Conservation (phyloP, 441 rosid genomes). For the Viola pubescens region DNA sequence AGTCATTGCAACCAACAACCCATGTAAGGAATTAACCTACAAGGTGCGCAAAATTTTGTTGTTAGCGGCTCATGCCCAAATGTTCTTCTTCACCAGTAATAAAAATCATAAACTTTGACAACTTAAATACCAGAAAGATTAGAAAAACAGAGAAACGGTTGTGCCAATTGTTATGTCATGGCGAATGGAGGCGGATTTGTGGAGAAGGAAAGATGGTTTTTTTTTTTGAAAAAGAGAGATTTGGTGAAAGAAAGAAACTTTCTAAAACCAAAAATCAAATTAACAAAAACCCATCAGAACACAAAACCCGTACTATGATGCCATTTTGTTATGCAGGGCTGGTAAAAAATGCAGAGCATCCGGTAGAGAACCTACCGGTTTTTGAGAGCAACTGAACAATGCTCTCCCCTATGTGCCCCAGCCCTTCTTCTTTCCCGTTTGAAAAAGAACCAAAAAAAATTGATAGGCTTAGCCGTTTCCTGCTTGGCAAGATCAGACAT, state of each 20-base stretch:
- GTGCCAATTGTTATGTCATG: constrained; percentile 27
- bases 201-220: constrained; percentile 22
- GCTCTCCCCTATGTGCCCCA: constrained; percentile 38
- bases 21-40: constrained; percentile 7
- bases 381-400: constrained; percentile 40
- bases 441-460: not conserved
- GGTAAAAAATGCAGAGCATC: constrained; percentile 28
- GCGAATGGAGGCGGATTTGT: constrained; percentile 66
- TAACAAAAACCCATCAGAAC: constrained; percentile 16
- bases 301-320: constrained; percentile 65
- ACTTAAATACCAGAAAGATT: too few relatives aligned
- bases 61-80: constrained; percentile 17
- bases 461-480: not conserved
- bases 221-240: constrained; percentile 2
- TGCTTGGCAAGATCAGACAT: too few relatives aligned
- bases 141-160: not conserved
- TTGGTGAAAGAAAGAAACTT: not conserved
- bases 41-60: constrained; percentile 17
- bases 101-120: too few relatives aligned
- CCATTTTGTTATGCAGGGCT: constrained; percentile 45
- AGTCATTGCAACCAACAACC: constrained; percentile 21
- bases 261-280: constrained; percentile 4
- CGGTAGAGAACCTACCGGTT: constrained; percentile 59
- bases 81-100: constrained; percentile 11
- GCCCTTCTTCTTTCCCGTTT: constrained; percentile 4